Percentiles rank a stretch among this genome's conserved stretches.
Evolutionary conservation across 148 eudicot genomes (phyloP).

Genomic region (Euryodendron excelsum): DNA sequence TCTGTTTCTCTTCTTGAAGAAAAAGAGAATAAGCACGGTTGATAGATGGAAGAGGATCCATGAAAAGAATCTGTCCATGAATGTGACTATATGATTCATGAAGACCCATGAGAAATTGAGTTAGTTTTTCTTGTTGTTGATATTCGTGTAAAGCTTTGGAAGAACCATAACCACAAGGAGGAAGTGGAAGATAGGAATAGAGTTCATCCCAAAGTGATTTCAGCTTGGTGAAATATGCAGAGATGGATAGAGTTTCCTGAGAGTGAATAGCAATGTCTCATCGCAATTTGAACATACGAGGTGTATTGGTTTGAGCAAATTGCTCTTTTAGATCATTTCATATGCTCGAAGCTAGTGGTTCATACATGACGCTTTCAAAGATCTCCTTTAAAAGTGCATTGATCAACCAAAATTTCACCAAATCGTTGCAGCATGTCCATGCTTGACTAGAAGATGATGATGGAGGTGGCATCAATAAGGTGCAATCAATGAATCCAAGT

Average conservation of each 20-base stretch:
- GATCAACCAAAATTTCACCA: not conserved
- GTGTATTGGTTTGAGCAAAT: not conserved
- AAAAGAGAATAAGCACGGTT: not conserved
- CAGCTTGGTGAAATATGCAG: not conserved
- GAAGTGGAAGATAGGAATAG: not conserved
- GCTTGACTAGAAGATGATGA: no score
- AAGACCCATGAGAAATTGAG: not conserved
- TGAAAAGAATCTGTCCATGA: not conserved
- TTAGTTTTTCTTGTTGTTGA: not conserved
- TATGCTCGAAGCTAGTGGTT: not conserved
- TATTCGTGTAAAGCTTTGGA: not conserved
- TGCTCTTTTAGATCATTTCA: not conserved
- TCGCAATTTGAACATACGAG: not conserved
- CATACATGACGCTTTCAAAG: no score
- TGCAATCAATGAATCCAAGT: not conserved
- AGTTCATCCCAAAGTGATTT: conserved; percentile 1
- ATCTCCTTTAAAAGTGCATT: no score
- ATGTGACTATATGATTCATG: not conserved
- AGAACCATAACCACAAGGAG: not conserved
- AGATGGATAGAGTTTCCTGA: not conserved
- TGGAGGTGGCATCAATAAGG: not conserved
- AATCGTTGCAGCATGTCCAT: not conserved
- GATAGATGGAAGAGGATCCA: not conserved
- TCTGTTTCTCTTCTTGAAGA: not conserved
- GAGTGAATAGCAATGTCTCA: not conserved